Percentiles rank a stretch among this genome's conserved stretches.
Conservation (phyloP, 2,329 filamentous ascomycete species). For the Alternaria solani region DNA sequence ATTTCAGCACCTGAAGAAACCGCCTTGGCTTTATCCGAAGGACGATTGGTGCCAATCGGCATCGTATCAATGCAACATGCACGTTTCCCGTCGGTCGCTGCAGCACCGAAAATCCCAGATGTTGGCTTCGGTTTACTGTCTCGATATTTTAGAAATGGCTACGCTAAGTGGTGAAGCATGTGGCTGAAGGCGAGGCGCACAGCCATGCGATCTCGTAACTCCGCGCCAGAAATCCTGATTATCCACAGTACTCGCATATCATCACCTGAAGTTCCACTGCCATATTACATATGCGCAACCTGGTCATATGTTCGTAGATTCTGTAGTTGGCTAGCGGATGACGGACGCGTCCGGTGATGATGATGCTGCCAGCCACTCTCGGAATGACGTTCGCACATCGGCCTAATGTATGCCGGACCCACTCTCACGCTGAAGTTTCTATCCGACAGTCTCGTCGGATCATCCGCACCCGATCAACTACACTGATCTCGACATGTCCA, state of each 20-base stretch:
- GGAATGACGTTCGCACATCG: not conserved
- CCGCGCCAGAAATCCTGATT: not conserved
- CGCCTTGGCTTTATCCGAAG: not conserved
- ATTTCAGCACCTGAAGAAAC: not conserved
- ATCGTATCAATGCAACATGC: conserved; percentile 36
- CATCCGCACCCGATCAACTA: too few species aligned
- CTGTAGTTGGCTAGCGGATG: not conserved
- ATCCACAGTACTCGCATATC: not conserved
- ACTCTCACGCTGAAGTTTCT: not conserved
- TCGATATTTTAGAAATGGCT: conserved; percentile 25
- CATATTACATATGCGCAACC: not conserved
- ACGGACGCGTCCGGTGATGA: not conserved
- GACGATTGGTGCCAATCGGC: conserved; percentile 16
- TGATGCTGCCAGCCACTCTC: not conserved
- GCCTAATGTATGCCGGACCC: conserved; percentile 10
- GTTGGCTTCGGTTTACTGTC: conserved; percentile 29
- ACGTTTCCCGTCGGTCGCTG: conserved; percentile 27
- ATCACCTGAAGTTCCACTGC: not conserved
- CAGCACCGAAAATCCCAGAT: conserved; percentile 28
- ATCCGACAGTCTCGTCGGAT: conserved; percentile 3
- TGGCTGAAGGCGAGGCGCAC: not conserved
- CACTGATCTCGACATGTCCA: not conserved
- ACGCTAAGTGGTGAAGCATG: conserved; percentile 17
- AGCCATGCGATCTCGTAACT: not conserved
- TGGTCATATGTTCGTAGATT: not conserved